These are phyloP conservation scores for Fusarium clavum DNA, from an alignment of 2,329 filamentous ascomycete species.

Conservation along the genomic window DNA sequence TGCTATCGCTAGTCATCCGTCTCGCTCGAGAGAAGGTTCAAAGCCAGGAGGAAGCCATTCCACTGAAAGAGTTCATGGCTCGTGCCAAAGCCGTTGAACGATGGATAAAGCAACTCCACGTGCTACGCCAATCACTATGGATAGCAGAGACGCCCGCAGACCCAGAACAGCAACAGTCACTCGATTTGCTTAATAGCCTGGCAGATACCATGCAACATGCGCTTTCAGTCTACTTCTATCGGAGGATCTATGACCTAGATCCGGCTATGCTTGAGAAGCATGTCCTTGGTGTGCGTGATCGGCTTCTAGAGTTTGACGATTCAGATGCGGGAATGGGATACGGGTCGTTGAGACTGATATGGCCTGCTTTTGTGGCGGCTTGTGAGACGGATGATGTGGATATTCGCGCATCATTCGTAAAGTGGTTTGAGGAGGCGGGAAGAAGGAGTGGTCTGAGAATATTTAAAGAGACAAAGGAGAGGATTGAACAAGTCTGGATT, in stretches of 20 bases:
- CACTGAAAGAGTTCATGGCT: conserved; percentile 21
- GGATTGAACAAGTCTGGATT: conserved; percentile 19
- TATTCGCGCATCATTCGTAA: conserved; percentile 1
- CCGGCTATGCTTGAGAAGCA: conserved; percentile 21
- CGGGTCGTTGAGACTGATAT: conserved; percentile 28
- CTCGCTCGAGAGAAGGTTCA: conserved; percentile 22
- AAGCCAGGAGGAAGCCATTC: background rate
- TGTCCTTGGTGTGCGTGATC: conserved; percentile 25
- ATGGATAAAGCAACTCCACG: conserved; percentile 27
- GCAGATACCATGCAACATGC: conserved; percentile 33
- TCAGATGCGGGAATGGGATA: conserved; percentile 25
- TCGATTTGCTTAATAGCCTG: conserved; percentile 14
- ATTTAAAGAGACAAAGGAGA: conserved; percentile 24
- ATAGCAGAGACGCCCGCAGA: conserved; percentile 2
- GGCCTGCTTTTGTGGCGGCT: conserved; percentile 33
- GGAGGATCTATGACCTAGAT: conserved; percentile 28
- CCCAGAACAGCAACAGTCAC: conserved; percentile 19
- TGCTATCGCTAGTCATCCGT: conserved; percentile 30
- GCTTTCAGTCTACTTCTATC: conserved; percentile 31
- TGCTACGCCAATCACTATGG: conserved; percentile 15
- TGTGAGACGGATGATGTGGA: conserved; percentile 16
- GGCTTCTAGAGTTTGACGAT: conserved; percentile 28
- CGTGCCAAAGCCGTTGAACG: conserved; percentile 27
- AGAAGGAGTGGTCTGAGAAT: conserved; percentile 23
- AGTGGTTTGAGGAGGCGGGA: conserved; percentile 24